phyloP scores from a whole-genome alignment of 2,329 filamentous ascomycete species.

The Escovopsis weberi region DNA sequence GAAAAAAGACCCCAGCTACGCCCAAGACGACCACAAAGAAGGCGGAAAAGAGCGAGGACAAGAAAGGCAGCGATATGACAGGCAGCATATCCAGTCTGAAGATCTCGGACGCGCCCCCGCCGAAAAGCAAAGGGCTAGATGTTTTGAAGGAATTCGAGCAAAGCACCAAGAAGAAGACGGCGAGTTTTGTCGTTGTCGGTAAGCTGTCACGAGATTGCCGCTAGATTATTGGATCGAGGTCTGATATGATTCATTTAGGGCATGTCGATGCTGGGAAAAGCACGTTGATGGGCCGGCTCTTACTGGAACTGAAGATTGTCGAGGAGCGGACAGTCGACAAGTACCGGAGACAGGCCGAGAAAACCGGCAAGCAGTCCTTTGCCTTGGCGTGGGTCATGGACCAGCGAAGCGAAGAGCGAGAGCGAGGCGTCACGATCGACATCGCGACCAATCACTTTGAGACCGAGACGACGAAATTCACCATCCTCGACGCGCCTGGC shows the following conservation, averaged over 20 bases:
- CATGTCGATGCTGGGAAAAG: slow-evolving; percentile 98
- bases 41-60: slow-evolving; percentile 21
- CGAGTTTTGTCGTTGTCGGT: slow-evolving; percentile 91
- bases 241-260: slow-evolving; percentile 34
- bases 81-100: slow-evolving; percentile 21
- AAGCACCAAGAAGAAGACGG: slow-evolving; percentile 59
- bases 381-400: slow-evolving; percentile 96
- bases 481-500: slow-evolving; percentile 87
- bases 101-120: slow-evolving; percentile 38
- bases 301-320: slow-evolving; percentile 78
- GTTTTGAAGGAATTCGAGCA: slow-evolving; percentile 71
- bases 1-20: slow-evolving; percentile 31
- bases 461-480: slow-evolving; percentile 75
- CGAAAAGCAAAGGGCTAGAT: slow-evolving; percentile 66
- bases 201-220: slow-evolving; percentile 15
- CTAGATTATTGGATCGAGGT: not conserved
- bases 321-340: slow-evolving; percentile 80
- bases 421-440: slow-evolving; percentile 87
- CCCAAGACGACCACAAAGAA: slow-evolving; percentile 22
- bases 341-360: slow-evolving; percentile 76
- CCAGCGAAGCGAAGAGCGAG: slow-evolving; percentile 76
- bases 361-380: slow-evolving; percentile 88
- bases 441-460: slow-evolving; percentile 92
- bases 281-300: slow-evolving; percentile 88
- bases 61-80: slow-evolving; percentile 12